Conservation (phyloP, 306 rosid species). For the Phaseolus lunatus region DNA sequence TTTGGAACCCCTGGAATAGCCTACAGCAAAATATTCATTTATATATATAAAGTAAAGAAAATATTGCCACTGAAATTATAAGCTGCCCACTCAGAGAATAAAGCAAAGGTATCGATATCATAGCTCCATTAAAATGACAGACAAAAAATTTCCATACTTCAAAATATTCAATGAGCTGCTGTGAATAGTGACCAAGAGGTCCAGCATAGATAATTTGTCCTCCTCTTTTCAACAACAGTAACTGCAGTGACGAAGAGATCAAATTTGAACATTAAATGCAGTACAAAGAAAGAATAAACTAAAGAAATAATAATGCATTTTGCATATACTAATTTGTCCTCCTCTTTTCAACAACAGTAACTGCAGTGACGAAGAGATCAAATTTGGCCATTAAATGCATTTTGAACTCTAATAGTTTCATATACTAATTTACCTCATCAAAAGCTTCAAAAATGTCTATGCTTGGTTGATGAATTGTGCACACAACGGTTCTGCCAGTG, state of each 20-base stretch:
- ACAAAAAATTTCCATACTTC: conserved; percentile 35
- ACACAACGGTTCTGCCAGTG: conserved; percentile 55
- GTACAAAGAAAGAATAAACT: too few species aligned
- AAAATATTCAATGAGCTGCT: conserved; percentile 46
- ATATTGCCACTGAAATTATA: not conserved
- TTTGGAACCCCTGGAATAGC: conserved; percentile 63
- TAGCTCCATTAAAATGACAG: not conserved
- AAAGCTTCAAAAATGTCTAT: conserved; percentile 55
- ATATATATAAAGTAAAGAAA: not conserved
- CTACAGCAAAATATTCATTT: conserved; percentile 42
- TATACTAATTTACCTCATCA: conserved; percentile 46
- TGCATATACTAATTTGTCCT: conserved; percentile 59
- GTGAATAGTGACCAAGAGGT: conserved; percentile 57
- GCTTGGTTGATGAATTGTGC: conserved; percentile 57
- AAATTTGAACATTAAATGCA: not conserved
- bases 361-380: conserved; percentile 39
- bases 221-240: conserved; percentile 62
- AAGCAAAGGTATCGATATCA: not conserved
- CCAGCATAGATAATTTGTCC: conserved; percentile 63
- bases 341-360: conserved; percentile 62
- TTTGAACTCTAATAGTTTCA: not conserved
- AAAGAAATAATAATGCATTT: too few species aligned
- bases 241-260: conserved; percentile 40
- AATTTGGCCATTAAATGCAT: not conserved
- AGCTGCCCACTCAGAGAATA: not conserved